Percentiles rank a stretch among this genome's conserved stretches.
phyloP scores from a whole-genome alignment of 2,329 filamentous ascomycete genomes.

The Lasiodiplodia sp. region DNA sequence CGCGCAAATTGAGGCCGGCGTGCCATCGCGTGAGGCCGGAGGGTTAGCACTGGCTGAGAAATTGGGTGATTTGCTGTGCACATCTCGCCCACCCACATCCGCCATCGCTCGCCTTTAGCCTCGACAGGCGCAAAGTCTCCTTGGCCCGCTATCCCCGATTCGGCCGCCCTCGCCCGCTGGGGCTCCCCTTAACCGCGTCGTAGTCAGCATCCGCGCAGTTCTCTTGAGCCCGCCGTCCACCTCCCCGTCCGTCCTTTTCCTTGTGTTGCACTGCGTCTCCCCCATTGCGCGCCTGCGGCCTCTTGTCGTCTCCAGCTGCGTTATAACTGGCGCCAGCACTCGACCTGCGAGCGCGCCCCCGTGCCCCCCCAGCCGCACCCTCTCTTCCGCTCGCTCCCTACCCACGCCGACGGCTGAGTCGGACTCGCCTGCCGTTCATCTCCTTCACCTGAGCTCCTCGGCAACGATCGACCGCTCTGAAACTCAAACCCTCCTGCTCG shows the following conservation, averaged over 20 bases:
- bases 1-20: conserved; percentile 28
- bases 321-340: conserved; percentile 28
- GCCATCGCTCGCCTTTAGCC: conserved; percentile 27
- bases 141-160: conserved; percentile 25
- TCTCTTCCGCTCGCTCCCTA: conserved; percentile 25
- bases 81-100: conserved; percentile 27
- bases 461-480: conserved; percentile 29
- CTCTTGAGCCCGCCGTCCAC: conserved; percentile 30
- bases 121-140: conserved; percentile 28
- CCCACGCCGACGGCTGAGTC: conserved; percentile 26
- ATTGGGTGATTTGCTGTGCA: conserved; percentile 27
- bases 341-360: conserved; percentile 23
- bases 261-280: conserved; percentile 30
- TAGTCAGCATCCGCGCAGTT: conserved; percentile 29
- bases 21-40: conserved; percentile 27
- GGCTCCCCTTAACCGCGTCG: conserved; percentile 28
- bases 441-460: conserved; percentile 28
- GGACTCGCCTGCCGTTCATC: conserved; percentile 30
- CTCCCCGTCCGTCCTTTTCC: conserved; percentile 26
- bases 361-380: conserved; percentile 21
- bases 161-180: conserved; percentile 16
- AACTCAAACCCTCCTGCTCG: conserved; percentile 22
- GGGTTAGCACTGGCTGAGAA: conserved; percentile 27
- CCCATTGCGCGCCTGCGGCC: conserved; percentile 23
- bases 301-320: conserved; percentile 15